These are phyloP conservation scores for Nemania sp. DNA, from an alignment of 2,329 filamentous ascomycete species.

Conservation along the genomic window DNA sequence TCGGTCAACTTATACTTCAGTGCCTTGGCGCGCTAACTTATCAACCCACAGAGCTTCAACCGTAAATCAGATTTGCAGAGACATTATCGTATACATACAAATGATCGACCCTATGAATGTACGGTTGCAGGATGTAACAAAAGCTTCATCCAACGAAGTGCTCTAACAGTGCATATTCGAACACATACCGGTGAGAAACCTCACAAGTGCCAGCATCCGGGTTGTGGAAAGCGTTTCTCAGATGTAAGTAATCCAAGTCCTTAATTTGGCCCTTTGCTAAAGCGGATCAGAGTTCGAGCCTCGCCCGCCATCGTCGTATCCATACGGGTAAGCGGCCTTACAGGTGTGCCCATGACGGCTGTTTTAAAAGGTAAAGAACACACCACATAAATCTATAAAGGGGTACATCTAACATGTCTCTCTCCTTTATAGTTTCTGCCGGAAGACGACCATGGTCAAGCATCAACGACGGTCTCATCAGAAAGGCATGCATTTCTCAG, in stretches of 20 bases:
- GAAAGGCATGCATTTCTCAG: slow-evolving; percentile 67
- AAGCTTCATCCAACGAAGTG: slow-evolving; percentile 78
- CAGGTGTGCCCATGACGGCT: slow-evolving; percentile 71
- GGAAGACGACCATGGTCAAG: slow-evolving; percentile 79
- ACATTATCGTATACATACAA: slow-evolving; percentile 78
- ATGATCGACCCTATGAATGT: slow-evolving; percentile 75
- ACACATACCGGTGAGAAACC: slow-evolving; percentile 80
- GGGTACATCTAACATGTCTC: slow-evolving; percentile 24
- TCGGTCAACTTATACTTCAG: not conserved
- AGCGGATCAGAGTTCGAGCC: slow-evolving; percentile 67
- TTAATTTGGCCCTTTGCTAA: slow-evolving; percentile 21
- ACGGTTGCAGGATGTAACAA: slow-evolving; percentile 71
- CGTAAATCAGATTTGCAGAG: slow-evolving; percentile 77
- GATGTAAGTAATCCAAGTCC: slow-evolving; percentile 63
- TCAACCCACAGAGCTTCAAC: slow-evolving; percentile 72
- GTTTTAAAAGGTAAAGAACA: slow-evolving; percentile 66
- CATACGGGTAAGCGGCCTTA: slow-evolving; percentile 76
- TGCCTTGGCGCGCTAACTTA: slow-evolving; percentile 24
- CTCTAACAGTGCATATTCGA: slow-evolving; percentile 76
- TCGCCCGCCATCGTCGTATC: slow-evolving; percentile 73
- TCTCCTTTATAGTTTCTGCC: slow-evolving; percentile 68
- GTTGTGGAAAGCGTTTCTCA: slow-evolving; percentile 76
- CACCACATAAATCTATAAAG: slow-evolving; percentile 39
- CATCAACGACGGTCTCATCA: slow-evolving; percentile 73
- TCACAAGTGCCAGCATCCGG: slow-evolving; percentile 73